Base-by-base conservation (phyloP, 2,329 filamentous ascomycete genomes). In the Paramyrothecium roridum region DNA sequence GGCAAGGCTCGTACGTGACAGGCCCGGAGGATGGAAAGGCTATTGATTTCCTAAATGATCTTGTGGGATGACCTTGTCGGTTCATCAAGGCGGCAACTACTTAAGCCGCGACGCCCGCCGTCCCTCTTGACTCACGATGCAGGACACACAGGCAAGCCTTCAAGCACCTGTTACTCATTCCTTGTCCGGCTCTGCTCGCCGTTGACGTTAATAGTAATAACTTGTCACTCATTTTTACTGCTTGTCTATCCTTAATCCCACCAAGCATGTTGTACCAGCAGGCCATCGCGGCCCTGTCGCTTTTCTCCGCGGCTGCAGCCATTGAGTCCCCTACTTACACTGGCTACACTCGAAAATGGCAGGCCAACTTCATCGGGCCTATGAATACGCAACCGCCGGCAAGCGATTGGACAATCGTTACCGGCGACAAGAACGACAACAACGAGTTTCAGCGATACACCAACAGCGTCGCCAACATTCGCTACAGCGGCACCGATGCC, bases 391-490 rank as follows among this genome's bases (percentile, higher is more conserved):
- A 64, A 1, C 73, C 77, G 6, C 66, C 71, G 63, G 52, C 58
- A 4, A 59, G 23, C 51, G 67, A 67, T 50, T 82, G 80, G 80
- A 70, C 76, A 57, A 65, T 74, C 53, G 71, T 76, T 56, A 59
- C 63, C 47, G 64, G 63, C 20, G 72, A 74, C 52, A 68, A 78
- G 52, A 68, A 73, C 59, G 74, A 73, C 65, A 85, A 84, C 73
- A 73, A 77, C 61, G 81, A 84, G 62, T 61, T 77, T 17, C 71
- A 85, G 64, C 71, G 69, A 3, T 85, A 84, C 70, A 75, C 76
- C 2, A 67, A 66, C 21, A 74, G 71, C 53, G 74, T 68, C 58
- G 57, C 61, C 21, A 84, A 83, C 67, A 56, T 84, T 16, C 79
- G 81, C 56, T 67, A 80, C 51, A 80, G 74, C 37, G 81, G 81